phyloP scores from a whole-genome alignment of 164 flowering plant species.

The Aristolochia californica region DNA sequence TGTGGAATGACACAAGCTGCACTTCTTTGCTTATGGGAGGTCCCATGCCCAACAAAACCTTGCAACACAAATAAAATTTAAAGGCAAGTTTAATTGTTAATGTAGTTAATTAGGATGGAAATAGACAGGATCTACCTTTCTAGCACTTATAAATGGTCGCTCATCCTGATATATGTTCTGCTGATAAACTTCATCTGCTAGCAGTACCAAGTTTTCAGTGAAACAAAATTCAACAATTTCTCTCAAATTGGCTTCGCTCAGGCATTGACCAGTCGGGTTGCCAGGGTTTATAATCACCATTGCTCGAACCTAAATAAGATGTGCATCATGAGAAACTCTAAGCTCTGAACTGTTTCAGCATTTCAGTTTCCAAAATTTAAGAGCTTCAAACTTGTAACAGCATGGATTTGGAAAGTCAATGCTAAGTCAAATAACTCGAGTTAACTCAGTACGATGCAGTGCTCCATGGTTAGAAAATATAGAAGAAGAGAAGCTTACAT shows the following conservation, averaged over 20 bases:
- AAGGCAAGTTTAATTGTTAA: background rate
- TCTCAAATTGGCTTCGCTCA: constrained; percentile 70
- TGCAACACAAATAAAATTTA: constrained; percentile 2
- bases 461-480: background rate
- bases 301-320: constrained; percentile 60
- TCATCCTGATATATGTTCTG: constrained; percentile 94
- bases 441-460: background rate
- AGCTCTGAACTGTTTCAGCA: too few species aligned
- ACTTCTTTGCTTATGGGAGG: constrained; percentile 75
- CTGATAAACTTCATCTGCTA: constrained; percentile 98
- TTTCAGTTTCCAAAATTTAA: too few species aligned
- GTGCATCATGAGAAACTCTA: background rate
- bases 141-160: constrained; percentile 85
- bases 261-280: constrained; percentile 96
- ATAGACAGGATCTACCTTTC: constrained; percentile 50
- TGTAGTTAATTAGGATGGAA: too few species aligned
- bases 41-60: constrained; percentile 92
- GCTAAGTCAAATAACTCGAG: background rate
- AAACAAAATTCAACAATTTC: constrained; percentile 63
- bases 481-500: constrained; percentile 33
- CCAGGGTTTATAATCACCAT: constrained; percentile 99
- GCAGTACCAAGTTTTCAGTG: constrained; percentile 64
- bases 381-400: background rate
- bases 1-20: constrained; percentile 93
- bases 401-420: background rate